Conservation (phyloP, 2,329 filamentous ascomycete species). For the Mycosphaerella sp. region DNA sequence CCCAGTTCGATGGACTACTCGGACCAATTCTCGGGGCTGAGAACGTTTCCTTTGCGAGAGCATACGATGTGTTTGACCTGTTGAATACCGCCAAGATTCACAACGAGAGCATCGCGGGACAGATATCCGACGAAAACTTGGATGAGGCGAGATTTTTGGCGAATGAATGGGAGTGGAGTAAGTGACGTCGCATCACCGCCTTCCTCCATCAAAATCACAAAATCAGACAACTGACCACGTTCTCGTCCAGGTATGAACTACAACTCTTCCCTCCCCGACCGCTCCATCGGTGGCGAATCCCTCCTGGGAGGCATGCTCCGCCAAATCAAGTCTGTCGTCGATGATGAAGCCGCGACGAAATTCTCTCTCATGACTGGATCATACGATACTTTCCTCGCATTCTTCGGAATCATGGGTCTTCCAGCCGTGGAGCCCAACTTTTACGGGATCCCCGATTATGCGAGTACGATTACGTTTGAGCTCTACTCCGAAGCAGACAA, state of each 20-base stretch:
- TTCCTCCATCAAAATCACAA: not conserved
- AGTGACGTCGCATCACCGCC: not conserved
- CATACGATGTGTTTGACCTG: constrained; percentile 12
- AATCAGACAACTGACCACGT: not conserved
- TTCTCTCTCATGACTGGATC: constrained; percentile 10
- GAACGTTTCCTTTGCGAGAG: constrained; percentile 9
- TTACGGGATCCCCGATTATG: constrained; percentile 4
- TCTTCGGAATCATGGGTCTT: constrained; percentile 9
- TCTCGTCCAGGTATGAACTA: not conserved
- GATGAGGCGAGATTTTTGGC: constrained; percentile 1
- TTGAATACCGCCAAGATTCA: constrained; percentile 9
- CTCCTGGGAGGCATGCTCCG: constrained; percentile 10
- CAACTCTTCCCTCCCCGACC: not conserved
- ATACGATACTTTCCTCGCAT: constrained; percentile 8
- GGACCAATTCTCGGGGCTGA: constrained; percentile 1
- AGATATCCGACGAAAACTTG: not conserved
- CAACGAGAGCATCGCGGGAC: constrained; percentile 1
- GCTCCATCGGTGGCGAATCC: constrained; percentile 2
- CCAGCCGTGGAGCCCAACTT: not conserved
- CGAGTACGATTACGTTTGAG: constrained; percentile 5
- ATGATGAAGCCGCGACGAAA: not conserved
- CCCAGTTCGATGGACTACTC: not conserved
- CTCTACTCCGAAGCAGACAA: constrained; percentile 2
- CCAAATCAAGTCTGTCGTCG: not conserved
- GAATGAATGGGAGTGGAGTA: constrained; percentile 8